Evolutionary conservation across 768 basidiomycete genomes (phyloP).

Genomic region (Filobasidium floriforme): DNA sequence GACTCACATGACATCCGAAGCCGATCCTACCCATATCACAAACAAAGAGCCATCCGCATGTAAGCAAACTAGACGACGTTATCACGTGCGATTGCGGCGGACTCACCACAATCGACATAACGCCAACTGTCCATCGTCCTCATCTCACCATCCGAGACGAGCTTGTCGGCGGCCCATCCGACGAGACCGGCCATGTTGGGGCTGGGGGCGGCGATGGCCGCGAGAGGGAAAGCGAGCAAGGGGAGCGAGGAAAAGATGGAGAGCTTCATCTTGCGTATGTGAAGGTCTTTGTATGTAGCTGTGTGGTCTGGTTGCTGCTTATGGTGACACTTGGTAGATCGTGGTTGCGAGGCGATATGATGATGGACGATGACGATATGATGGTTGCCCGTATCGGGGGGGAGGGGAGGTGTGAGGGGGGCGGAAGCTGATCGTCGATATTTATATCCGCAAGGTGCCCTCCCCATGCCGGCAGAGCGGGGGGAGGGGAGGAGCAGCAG

Average conservation of each 20-base stretch:
- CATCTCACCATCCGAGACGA: conserved; percentile 38
- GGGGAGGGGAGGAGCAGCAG: too few relatives aligned
- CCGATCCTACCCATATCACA: not conserved
- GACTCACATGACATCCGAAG: conserved; percentile 22
- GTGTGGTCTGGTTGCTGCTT: too few relatives aligned
- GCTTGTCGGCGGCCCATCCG: conserved; percentile 31
- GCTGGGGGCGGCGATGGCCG: conserved; percentile 28
- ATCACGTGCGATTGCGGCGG: conserved; percentile 71
- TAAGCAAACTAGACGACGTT: conserved; percentile 47
- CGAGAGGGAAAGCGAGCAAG: conserved; percentile 28
- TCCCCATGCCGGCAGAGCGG: too few relatives aligned
- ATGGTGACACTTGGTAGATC: too few relatives aligned
- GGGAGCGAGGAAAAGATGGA: conserved; percentile 17
- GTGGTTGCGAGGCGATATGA: too few relatives aligned
- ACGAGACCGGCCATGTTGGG: conserved; percentile 30
- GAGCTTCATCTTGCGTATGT: conserved; percentile 16
- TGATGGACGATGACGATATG: too few relatives aligned
- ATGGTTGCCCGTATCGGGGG: too few relatives aligned
- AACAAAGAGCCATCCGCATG: not conserved
- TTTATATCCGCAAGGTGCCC: too few relatives aligned
- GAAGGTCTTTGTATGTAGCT: too few relatives aligned
- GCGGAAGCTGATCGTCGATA: too few relatives aligned
- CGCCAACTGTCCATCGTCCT: conserved; percentile 54
- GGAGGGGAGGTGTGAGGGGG: too few relatives aligned
- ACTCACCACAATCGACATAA: conserved; percentile 68